Evolutionary conservation across 306 rosid species (phyloP).

Genomic region (Argentina anserina): DNA sequence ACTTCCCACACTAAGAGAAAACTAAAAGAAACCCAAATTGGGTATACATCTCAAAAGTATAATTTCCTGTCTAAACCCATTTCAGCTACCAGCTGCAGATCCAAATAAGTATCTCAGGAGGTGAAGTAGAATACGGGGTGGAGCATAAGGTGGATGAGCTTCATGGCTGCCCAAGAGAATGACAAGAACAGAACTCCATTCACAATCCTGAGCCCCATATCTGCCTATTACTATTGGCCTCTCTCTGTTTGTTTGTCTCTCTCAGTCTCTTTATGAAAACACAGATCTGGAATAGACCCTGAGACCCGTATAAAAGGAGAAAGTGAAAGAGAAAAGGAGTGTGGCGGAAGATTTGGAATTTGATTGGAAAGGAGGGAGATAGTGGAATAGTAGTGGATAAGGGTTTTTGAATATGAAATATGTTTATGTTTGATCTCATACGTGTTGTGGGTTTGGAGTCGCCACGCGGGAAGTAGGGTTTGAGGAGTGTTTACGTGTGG

Average conservation of each 20-base stretch:
- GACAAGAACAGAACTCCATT: conserved; percentile 49
- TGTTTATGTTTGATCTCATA: neutral
- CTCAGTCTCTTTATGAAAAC: neutral
- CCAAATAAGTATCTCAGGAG: conserved; percentile 14
- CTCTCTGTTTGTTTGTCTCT: neutral
- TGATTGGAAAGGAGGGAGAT: conserved; percentile 1
- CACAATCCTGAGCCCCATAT: conserved; percentile 33
- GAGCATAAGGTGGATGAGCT: conserved; percentile 44
- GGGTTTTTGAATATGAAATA: conserved; percentile 4
- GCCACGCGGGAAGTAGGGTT: conserved; percentile 18
- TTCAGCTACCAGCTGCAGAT: neutral
- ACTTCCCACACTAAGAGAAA: neutral
- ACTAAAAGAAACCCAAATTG: neutral
- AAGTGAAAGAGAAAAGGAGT: neutral
- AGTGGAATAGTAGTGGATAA: conserved; percentile 16
- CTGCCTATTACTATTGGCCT: neutral
- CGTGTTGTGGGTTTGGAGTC: conserved; percentile 14
- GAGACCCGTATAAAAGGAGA: neutral
- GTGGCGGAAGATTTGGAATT: neutral
- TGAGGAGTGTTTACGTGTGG: conserved; percentile 16
- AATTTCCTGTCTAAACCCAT: conserved; percentile 18
- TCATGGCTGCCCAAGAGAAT: conserved; percentile 43
- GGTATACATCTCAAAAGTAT: neutral
- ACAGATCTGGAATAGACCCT: neutral
- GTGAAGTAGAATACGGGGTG: conserved; percentile 43